A percentile compares a stretch with the other conserved stretches of the same genome.
phyloP scores from a whole-genome alignment of 2,329 filamentous ascomycete species.

The Cladosporium sp. region DNA sequence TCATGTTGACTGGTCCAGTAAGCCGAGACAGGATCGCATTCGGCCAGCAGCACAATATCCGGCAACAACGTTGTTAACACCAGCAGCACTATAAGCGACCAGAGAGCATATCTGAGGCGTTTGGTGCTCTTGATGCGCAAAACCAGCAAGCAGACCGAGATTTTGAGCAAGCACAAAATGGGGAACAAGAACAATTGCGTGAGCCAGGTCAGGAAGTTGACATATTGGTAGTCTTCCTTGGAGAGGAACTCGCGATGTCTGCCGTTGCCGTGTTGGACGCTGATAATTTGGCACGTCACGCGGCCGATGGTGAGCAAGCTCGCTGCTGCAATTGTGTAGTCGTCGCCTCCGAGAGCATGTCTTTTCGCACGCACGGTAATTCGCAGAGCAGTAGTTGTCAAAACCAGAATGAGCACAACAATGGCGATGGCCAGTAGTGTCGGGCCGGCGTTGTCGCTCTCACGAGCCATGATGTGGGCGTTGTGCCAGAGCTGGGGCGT shows the following conservation, averaged over 20 bases:
- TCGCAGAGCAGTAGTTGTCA: conserved; percentile 12
- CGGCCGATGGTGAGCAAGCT: conserved; percentile 34
- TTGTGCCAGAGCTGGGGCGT: not conserved
- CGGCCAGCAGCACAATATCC: conserved; percentile 30
- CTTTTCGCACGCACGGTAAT: conserved; percentile 10
- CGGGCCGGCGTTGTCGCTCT: conserved; percentile 14
- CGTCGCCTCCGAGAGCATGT: conserved; percentile 36
- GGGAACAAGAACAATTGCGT: conserved; percentile 45
- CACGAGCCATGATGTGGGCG: conserved; percentile 6
- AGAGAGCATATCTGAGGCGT: conserved; percentile 36
- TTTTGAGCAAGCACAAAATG: conserved; percentile 44
- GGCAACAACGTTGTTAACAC: conserved; percentile 28
- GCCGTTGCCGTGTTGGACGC: conserved; percentile 41
- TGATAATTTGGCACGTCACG: conserved; percentile 38
- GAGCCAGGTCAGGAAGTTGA: conserved; percentile 42
- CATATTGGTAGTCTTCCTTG: conserved; percentile 32
- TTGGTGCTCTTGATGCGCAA: conserved; percentile 44
- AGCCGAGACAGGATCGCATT: conserved; percentile 30
- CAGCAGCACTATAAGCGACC: conserved; percentile 27
- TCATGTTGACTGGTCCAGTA: conserved; percentile 28
- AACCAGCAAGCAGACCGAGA: conserved; percentile 45
- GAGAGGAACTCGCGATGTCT: conserved; percentile 39
- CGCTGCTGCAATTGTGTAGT: conserved; percentile 39
- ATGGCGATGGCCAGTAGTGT: conserved; percentile 17
- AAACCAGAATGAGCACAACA: conserved; percentile 5